Evolutionary conservation across 495 filamentous ascomycete species (phyloP).

Genomic region (Cercophora scortea): DNA sequence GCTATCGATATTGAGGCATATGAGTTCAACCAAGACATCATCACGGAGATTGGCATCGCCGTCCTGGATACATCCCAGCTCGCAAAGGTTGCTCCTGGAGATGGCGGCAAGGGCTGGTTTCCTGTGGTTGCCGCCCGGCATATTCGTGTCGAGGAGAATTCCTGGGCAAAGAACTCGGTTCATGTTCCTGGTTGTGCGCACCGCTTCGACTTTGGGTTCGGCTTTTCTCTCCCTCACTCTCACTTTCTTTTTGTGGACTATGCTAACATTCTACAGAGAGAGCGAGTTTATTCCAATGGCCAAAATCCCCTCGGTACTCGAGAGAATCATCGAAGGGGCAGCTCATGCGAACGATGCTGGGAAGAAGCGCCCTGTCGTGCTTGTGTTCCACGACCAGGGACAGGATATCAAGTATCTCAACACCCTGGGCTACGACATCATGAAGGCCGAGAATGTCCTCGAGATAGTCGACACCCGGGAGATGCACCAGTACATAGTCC

Average conservation of each 20-base stretch:
- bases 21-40: conserved; percentile 49
- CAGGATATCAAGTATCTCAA: conserved; percentile 61
- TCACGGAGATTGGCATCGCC: conserved; percentile 85
- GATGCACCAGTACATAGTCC: conserved; percentile 53
- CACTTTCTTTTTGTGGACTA: conserved; percentile 21
- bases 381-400: conserved; percentile 69
- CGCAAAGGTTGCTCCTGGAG: conserved; percentile 48
- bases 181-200: conserved; percentile 66
- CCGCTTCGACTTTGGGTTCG: conserved; percentile 66
- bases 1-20: conserved; percentile 76
- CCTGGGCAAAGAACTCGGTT: conserved; percentile 51
- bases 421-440: conserved; percentile 50
- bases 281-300: conserved; percentile 20
- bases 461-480: conserved; percentile 64
- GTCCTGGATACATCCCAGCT: conserved; percentile 64
- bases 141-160: conserved; percentile 65
- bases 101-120: conserved; percentile 55
- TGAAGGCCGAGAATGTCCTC: conserved; percentile 41
- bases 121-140: conserved; percentile 60
- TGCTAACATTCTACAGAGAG: conserved; percentile 19
- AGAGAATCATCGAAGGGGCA: conserved; percentile 18
- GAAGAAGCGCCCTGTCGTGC: conserved; percentile 52
- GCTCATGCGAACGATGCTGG: neutral
- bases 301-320: conserved; percentile 11
- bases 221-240: neutral